phyloP scores from a whole-genome alignment of 768 basidiomycete species.

The Calocybe gangraenosa region DNA sequence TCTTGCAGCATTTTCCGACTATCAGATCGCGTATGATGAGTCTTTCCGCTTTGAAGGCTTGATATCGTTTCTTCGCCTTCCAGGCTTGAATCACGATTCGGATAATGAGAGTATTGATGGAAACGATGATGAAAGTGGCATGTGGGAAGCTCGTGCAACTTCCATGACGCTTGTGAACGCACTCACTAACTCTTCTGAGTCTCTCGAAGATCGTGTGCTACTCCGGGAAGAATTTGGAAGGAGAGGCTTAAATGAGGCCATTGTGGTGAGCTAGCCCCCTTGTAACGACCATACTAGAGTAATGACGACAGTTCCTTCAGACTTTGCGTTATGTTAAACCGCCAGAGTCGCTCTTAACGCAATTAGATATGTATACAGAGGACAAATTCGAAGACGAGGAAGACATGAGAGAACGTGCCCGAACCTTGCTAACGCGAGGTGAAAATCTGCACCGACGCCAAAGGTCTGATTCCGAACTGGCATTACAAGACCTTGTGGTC shows the following conservation, averaged over 20 bases:
- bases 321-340: conserved; percentile 22
- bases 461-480: conserved; percentile 47
- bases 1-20: conserved; percentile 77
- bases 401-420: conserved; percentile 68
- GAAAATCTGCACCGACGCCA: conserved; percentile 26
- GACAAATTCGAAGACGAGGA: conserved; percentile 91
- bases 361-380: conserved; percentile 78
- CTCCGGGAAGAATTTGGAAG: conserved; percentile 81
- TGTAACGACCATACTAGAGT: neutral
- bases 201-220: conserved; percentile 72
- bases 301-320: conserved; percentile 37
- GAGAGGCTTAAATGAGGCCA: conserved; percentile 77
- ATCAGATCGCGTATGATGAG: conserved; percentile 65
- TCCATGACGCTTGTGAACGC: conserved; percentile 80
- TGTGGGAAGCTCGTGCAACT: conserved; percentile 80
- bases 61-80: conserved; percentile 55
- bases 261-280: conserved; percentile 61
- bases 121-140: conserved; percentile 55
- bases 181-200: conserved; percentile 68
- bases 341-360: conserved; percentile 53
- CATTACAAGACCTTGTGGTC: conserved; percentile 56
- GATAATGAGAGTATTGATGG: conserved; percentile 26
- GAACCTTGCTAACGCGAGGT: conserved; percentile 24
- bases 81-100: conserved; percentile 38
- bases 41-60: conserved; percentile 78